Base-by-base conservation (phyloP, 2,329 filamentous ascomycete genomes). In the Verticillium tricorpus region DNA sequence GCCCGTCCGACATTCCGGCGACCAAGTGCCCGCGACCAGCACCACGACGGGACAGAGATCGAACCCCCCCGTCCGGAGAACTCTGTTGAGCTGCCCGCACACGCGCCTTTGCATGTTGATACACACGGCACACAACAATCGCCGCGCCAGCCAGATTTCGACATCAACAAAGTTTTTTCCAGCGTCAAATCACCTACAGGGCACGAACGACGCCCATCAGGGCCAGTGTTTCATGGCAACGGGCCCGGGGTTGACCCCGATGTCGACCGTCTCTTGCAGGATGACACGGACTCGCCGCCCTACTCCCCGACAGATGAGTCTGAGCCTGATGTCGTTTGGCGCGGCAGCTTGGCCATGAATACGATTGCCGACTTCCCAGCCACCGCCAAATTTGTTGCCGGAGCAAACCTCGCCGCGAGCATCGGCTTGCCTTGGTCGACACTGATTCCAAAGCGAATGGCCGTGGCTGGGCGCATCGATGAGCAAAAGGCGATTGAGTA, bases 401-500 rank as follows among this genome's bases (percentile, higher is more conserved):
- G 95, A 50, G 92, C 91, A 56, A 90, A 97, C 71, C 84, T 96
- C 60, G 85, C 81, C 56, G 85, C 82, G 64, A 85, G 88, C 0
- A 70, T 76, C 22, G 67, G 68, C 1, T 61, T 77, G 17, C 72
- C 80, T 0, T 98, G 93, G 92, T 83, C 83, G 19, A 85, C 90
- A 62, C 78, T 98, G 11, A 85, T 97, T 8, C 90, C 92, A 0
- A 80, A 84, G 34, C 83, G 81, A 8, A 79, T 95, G 34, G 86
- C 84, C 7, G 89, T 95, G 25, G 89, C 89, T 57, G 92, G 91
- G 1, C 87, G 95, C 19, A 95, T 99, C 63, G 86, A 91, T 59
- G 87, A 92, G 67, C 84, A 89, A 63, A 90, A 89, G 66, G 95
- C 94, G 12, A 92, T 93, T 61, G 92, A 96, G 64, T 99, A 99